Percentiles rank a stretch among this genome's conserved stretches.
phyloP scores from a whole-genome alignment of 352 stramenopile genomes.

The Phytophthora palmivora region DNA sequence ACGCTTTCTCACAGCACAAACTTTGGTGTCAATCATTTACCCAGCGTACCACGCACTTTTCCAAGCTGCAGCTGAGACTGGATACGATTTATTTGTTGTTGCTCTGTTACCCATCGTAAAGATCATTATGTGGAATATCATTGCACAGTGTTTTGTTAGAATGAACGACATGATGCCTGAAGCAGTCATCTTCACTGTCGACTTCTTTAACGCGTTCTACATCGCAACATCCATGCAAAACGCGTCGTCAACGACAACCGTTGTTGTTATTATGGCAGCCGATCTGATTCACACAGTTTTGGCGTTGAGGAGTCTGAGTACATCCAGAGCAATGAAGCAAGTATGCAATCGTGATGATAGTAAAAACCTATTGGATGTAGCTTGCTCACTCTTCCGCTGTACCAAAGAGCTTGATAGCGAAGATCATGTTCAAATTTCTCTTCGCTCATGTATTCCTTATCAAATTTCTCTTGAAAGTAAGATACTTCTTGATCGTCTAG shows the following conservation, averaged over 20 bases:
- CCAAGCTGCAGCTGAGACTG: not conserved
- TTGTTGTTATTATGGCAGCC: constrained; percentile 2
- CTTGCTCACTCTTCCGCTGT: not conserved
- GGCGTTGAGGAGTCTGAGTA: not conserved
- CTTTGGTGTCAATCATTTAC: constrained; percentile 21
- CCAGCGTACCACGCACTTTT: constrained; percentile 25
- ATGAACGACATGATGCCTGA: constrained; percentile 27
- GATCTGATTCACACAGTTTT: constrained; percentile 1
- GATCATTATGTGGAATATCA: constrained; percentile 18
- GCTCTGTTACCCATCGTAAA: constrained; percentile 16
- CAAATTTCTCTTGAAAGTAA: not conserved
- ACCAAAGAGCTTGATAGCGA: not conserved
- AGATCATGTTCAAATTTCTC: not conserved
- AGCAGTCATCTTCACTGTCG: constrained; percentile 30
- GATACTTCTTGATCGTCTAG: not conserved
- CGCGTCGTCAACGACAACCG: constrained; percentile 4
- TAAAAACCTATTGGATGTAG: not conserved
- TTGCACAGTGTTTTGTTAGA: constrained; percentile 7
- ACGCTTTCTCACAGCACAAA: constrained; percentile 8
- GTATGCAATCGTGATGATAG: not conserved
- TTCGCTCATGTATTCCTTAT: constrained; percentile 3
- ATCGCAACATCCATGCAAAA: constrained; percentile 30
- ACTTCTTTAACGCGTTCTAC: constrained; percentile 32
- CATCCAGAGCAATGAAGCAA: not conserved
- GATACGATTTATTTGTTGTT: constrained; percentile 15